These are phyloP conservation scores for Nakazawaea ishiwadae DNA, from an alignment of 805 yeast genomes.

Conservation along the genomic window DNA sequence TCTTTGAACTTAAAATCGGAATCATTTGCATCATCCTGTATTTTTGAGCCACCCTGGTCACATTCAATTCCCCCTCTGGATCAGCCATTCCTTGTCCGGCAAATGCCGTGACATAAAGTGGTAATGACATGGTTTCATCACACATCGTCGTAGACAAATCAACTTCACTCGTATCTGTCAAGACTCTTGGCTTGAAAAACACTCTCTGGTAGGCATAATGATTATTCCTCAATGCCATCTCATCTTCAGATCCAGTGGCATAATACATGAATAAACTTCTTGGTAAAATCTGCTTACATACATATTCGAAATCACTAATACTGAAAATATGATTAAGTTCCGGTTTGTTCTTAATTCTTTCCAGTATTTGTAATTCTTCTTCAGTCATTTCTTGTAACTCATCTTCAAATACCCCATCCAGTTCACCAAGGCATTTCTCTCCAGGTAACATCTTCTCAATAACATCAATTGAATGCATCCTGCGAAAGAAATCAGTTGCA, in stretches of 20 bases:
- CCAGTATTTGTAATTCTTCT: conserved; percentile 19
- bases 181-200: conserved; percentile 36
- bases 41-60: conserved; percentile 33
- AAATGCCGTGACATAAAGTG: conserved; percentile 41
- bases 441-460: conserved; percentile 9
- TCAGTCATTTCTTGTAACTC: background rate
- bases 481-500: conserved; percentile 26
- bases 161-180: conserved; percentile 32
- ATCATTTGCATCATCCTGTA: conserved; percentile 38
- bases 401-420: conserved; percentile 13
- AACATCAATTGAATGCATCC: conserved; percentile 13
- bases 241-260: conserved; percentile 42
- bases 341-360: conserved; percentile 29
- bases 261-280: conserved; percentile 40
- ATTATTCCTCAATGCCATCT: conserved; percentile 38
- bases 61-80: conserved; percentile 37
- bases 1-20: conserved; percentile 35
- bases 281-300: conserved; percentile 39
- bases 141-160: conserved; percentile 34
- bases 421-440: conserved; percentile 30
- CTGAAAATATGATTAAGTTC: conserved; percentile 36
- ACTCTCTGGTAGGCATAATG: conserved; percentile 36
- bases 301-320: conserved; percentile 40
- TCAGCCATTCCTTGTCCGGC: conserved; percentile 40
- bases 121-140: conserved; percentile 31